Evolutionary conservation across 129 eudicot species (phyloP).

Genomic region (Pulicaria dysenterica): DNA sequence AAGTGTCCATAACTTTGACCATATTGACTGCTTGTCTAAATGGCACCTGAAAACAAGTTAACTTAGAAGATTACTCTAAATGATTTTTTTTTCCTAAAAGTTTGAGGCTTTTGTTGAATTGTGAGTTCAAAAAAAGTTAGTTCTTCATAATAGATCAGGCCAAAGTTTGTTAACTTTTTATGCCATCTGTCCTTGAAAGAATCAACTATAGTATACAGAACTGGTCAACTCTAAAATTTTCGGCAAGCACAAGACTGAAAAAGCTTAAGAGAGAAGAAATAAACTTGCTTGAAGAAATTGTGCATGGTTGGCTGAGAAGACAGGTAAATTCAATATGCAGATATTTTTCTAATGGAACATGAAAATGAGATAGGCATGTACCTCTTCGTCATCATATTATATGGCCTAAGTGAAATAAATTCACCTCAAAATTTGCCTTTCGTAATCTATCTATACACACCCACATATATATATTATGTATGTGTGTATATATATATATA

Average conservation of each 20-base stretch:
- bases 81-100: not conserved
- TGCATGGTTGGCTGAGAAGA: not conserved
- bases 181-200: not conserved
- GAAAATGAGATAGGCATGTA: slow-evolving; percentile 11
- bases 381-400: slow-evolving; percentile 5
- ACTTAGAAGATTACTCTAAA: not conserved
- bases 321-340: slow-evolving; percentile 8
- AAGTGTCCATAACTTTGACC: not conserved
- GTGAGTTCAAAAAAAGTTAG: not conserved
- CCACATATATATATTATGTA: no score
- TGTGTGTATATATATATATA: not conserved
- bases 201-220: not conserved
- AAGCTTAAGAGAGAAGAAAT: not conserved
- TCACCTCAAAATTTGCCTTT: slow-evolving; percentile 6
- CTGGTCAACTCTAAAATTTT: not conserved
- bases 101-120: not conserved
- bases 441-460: no score
- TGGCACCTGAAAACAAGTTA: not conserved
- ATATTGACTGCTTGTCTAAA: not conserved
- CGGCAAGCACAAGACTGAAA: not conserved
- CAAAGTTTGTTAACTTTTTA: not conserved
- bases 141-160: not conserved
- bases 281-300: not conserved
- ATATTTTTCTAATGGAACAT: slow-evolving; percentile 13
- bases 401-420: not conserved